Evolutionary conservation across 2,329 filamentous ascomycete genomes (phyloP), one percentile per base, ranked within the genome.

Genomic region (Lasiodiplodia gonubiensis): DNA sequence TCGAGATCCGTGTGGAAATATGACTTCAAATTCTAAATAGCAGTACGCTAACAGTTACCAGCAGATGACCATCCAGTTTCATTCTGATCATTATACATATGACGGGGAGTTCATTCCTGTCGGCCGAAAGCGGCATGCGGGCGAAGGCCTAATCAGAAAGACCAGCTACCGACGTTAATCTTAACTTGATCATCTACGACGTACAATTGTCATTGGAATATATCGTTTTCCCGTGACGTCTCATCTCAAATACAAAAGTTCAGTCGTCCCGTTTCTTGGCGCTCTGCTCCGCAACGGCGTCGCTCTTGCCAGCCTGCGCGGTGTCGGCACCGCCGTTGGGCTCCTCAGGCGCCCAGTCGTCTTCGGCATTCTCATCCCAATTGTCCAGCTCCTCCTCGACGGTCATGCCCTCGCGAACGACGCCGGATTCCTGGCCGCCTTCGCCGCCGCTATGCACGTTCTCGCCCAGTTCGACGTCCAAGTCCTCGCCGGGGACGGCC

Each of bases 301-400:
- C 51, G 11, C 8, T 23, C 35, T 55, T 55, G 27, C 52, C 64
- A 35, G 51, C 64, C n/a, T 66, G 52, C 12, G 55, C 53, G 18
- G 52, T 35, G 4, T 66, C 53, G 23, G 52, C 51, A 12, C 64
- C 64, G 18, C 71, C 48, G 46, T 70, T 64, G 6, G 74, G 76
- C 51, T 81, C 87, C 35, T 88, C 87, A 2, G 86, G 85, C 63
- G 90, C 88, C 88, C 88, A 90, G 5, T 35, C 35, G 72, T 89
- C 87, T 68, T 88, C 86, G 1, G 83, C 86, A 78, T 97, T 95
- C 81, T 97, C 94, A 75, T 97, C 93, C 93, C 94, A 97, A 72
- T 94, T 93, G 75, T 97, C 94, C 8, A 97, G 86, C 80, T 96
- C 92, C 68, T 94, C 87, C 72, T 96, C 93, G 23, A 97, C 78